A percentile compares a stretch with the other conserved stretches of the same genome.
These are phyloP conservation scores for Chrysosporium keratinophilum DNA, from an alignment of 2,329 filamentous ascomycete species.

Conservation along the genomic window DNA sequence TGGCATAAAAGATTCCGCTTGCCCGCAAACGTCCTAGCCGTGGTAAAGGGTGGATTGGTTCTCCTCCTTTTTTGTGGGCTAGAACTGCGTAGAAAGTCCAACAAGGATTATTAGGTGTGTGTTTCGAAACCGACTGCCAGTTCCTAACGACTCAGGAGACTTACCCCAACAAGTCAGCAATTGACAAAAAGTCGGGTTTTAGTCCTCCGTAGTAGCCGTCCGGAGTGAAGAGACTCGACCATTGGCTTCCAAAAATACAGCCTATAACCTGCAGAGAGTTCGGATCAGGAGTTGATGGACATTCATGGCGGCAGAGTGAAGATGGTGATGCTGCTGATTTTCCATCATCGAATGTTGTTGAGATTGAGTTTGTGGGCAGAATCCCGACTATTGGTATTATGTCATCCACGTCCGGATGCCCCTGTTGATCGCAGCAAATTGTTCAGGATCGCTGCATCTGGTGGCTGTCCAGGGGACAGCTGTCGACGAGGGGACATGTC, in stretches of 20 bases:
- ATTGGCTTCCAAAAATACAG: too few species aligned
- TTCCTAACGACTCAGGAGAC: neutral
- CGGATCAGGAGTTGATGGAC: neutral
- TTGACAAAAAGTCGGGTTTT: too few species aligned
- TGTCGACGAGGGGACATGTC: too few species aligned
- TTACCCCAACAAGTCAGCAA: too few species aligned
- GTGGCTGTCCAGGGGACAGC: neutral
- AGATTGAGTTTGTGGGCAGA: constrained; percentile 2
- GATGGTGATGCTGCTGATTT: neutral
- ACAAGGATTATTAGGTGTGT: neutral
- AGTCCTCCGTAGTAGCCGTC: neutral
- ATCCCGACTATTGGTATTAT: neutral
- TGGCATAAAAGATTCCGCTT: neutral
- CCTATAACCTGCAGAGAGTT: too few species aligned
- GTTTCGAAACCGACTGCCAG: neutral
- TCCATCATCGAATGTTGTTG: neutral
- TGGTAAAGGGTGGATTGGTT: neutral
- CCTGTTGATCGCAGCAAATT: neutral
- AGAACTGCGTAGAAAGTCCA: neutral
- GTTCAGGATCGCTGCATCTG: neutral
- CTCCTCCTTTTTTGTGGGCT: neutral
- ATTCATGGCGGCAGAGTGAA: neutral
- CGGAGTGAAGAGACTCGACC: neutral
- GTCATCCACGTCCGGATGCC: neutral
- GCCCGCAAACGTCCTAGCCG: neutral